These are phyloP conservation scores for Globisporangium spinosum DNA, from an alignment of 352 stramenopile species.

Conservation along the genomic window DNA sequence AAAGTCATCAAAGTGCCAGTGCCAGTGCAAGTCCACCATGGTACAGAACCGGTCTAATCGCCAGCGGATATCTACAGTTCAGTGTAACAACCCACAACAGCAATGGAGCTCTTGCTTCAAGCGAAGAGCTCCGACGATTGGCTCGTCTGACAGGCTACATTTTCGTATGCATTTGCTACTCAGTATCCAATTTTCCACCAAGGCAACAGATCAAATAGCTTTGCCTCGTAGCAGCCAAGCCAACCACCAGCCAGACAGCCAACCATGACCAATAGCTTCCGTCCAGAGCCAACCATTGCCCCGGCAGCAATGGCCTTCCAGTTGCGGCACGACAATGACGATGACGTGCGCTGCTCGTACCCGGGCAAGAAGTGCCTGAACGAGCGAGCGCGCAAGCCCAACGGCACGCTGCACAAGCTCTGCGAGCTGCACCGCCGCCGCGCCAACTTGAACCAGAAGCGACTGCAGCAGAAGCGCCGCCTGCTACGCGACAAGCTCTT, in stretches of 20 bases:
- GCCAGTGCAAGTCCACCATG: neutral
- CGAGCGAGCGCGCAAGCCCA: conserved; percentile 57
- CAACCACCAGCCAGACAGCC: neutral
- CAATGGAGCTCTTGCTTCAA: neutral
- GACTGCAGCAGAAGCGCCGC: conserved; percentile 16
- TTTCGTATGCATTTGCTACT: neutral
- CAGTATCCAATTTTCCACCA: neutral
- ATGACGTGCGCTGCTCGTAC: conserved; percentile 48
- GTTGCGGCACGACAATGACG: conserved; percentile 13
- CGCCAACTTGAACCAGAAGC: conserved; percentile 28
- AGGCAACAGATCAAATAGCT: neutral
- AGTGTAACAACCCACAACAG: too few species aligned
- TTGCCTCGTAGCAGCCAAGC: neutral
- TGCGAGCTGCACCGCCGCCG: conserved; percentile 68
- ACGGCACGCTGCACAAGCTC: conserved; percentile 66
- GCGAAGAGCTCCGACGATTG: neutral
- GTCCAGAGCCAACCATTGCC: neutral
- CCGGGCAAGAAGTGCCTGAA: conserved; percentile 66
- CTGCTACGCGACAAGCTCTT: conserved; percentile 19
- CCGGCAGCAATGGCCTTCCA: neutral
- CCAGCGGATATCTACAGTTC: neutral
- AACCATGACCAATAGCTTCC: neutral
- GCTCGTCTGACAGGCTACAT: neutral
- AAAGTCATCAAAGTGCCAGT: neutral
- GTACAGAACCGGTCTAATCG: neutral